Conservation (phyloP, 2,329 filamentous ascomycete species). For the Penicillium corylophilum region DNA sequence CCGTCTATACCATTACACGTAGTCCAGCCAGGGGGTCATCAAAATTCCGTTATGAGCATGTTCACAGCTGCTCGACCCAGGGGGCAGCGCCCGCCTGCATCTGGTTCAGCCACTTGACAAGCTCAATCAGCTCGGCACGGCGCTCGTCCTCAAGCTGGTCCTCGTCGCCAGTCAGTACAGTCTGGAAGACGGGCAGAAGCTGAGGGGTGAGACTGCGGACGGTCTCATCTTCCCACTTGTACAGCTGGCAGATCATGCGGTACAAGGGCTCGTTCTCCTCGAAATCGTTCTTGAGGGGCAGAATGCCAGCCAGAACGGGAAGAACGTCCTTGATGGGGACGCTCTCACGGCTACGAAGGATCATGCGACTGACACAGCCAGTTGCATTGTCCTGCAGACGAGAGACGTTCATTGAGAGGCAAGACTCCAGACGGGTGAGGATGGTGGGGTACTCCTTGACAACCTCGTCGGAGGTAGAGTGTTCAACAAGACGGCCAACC, state of each 20-base stretch:
- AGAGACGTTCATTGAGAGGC: slow-evolving; percentile 73
- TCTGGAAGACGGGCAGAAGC: slow-evolving; percentile 49
- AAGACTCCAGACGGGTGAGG: slow-evolving; percentile 79
- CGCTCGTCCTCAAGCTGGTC: slow-evolving; percentile 51
- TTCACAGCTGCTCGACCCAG: slow-evolving; percentile 40
- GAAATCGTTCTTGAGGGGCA: slow-evolving; percentile 89
- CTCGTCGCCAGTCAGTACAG: slow-evolving; percentile 45
- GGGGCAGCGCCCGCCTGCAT: slow-evolving; percentile 42
- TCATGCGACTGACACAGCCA: slow-evolving; percentile 89
- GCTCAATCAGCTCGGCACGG: slow-evolving; percentile 46
- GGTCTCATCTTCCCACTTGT: slow-evolving; percentile 49
- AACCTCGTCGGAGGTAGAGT: slow-evolving; percentile 74
- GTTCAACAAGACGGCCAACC: slow-evolving; percentile 77
- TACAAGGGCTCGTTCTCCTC: slow-evolving; percentile 96
- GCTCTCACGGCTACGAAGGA: slow-evolving; percentile 79
- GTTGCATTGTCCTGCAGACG: slow-evolving; percentile 90
- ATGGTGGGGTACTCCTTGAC: slow-evolving; percentile 74
- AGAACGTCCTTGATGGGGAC: slow-evolving; percentile 80
- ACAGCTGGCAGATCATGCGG: slow-evolving; percentile 84
- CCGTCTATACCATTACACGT: slow-evolving; percentile 31
- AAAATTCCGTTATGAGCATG: slow-evolving; percentile 8
- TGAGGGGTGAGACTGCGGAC: slow-evolving; percentile 47
- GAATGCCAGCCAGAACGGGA: slow-evolving; percentile 71
- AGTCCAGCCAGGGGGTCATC: slow-evolving; percentile 14
- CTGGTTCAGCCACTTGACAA: slow-evolving; percentile 50